These are phyloP conservation scores for Trifolium dubium DNA, from an alignment of 306 rosid species.

Conservation along the genomic window DNA sequence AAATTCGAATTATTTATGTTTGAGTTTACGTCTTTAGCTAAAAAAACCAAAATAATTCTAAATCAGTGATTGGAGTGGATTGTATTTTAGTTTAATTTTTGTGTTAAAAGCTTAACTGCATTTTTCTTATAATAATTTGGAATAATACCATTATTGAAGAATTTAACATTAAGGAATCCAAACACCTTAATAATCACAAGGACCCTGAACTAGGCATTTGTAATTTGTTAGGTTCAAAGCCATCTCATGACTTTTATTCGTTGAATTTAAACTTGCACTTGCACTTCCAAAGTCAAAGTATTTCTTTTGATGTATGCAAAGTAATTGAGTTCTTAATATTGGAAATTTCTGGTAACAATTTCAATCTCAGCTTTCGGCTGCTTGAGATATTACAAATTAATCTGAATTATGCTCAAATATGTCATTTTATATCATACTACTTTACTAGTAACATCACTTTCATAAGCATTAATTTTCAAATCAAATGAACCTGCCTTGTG, in stretches of 20 bases:
- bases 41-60: background rate
- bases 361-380: conserved; percentile 22
- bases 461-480: conserved; percentile 33
- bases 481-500: conserved; percentile 39
- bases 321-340: conserved; percentile 20
- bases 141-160: background rate
- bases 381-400: conserved; percentile 1
- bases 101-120: too few relatives aligned
- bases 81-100: background rate
- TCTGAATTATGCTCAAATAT: conserved; percentile 31
- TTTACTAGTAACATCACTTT: conserved; percentile 27
- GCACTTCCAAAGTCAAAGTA: conserved; percentile 32
- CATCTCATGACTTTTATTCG: conserved; percentile 27
- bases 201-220: background rate
- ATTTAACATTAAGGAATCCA: background rate
- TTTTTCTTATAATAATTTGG: too few relatives aligned
- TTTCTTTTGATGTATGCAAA: conserved; percentile 18
- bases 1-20: too few relatives aligned
- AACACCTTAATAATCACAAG: background rate
- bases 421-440: conserved; percentile 23
- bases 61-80: background rate
- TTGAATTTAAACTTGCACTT: background rate
- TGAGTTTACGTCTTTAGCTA: background rate
- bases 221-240: conserved; percentile 52
- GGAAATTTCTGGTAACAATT: conserved; percentile 10